These are phyloP conservation scores for Neospermospora avenae DNA, from an alignment of 2,329 filamentous ascomycete genomes.

Conservation along the genomic window DNA sequence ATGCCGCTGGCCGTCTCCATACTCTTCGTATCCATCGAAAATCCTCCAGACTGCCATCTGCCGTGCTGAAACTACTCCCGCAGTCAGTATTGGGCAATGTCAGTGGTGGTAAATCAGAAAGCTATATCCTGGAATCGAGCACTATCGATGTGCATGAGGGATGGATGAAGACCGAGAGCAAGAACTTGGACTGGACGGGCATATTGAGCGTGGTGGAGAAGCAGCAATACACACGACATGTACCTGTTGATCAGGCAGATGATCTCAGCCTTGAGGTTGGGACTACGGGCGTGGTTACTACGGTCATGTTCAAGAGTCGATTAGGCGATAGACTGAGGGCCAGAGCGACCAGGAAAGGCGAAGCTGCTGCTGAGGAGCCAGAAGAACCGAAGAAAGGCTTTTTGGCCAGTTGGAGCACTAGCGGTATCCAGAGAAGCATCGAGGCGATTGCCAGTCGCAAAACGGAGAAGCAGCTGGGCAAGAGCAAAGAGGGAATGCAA, in stretches of 20 bases:
- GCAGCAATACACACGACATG: slow-evolving; percentile 57
- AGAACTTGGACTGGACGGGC: slow-evolving; percentile 79
- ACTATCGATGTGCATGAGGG: slow-evolving; percentile 76
- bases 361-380: slow-evolving; percentile 40
- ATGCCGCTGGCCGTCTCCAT: slow-evolving; percentile 71
- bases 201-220: slow-evolving; percentile 75
- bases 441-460: slow-evolving; percentile 75
- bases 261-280: slow-evolving; percentile 28
- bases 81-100: slow-evolving; percentile 50
- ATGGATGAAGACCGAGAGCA: slow-evolving; percentile 79
- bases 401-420: slow-evolving; percentile 60
- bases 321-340: slow-evolving; percentile 59
- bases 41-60: slow-evolving; percentile 71
- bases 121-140: slow-evolving; percentile 77
- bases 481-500: slow-evolving; percentile 80
- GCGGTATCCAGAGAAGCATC: slow-evolving; percentile 74
- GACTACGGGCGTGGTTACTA: slow-evolving; percentile 68
- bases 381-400: slow-evolving; percentile 48
- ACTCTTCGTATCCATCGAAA: slow-evolving; percentile 80
- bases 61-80: slow-evolving; percentile 73
- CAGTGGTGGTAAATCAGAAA: slow-evolving; percentile 63
- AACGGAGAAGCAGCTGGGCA: slow-evolving; percentile 73
- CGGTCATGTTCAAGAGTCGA: slow-evolving; percentile 68
- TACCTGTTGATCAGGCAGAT: slow-evolving; percentile 27
- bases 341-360: slow-evolving; percentile 37